Evolutionary conservation across 2,329 filamentous ascomycete species (phyloP), one percentile per base, ranked within the genome.

Genomic region (Pezicula neosporulosa): DNA sequence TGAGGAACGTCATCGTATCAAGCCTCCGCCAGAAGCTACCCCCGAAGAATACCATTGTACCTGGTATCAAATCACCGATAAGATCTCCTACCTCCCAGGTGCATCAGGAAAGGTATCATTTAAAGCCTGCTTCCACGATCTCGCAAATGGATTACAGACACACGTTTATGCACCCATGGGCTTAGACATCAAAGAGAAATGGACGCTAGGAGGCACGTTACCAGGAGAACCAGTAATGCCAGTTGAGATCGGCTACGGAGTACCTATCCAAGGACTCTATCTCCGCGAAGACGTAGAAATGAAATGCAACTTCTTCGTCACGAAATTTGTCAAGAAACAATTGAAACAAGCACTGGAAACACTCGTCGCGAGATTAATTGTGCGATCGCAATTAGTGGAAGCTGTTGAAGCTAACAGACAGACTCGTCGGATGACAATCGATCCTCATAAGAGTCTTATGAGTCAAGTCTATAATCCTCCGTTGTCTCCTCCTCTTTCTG

Each of bases 101-200:
- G 75, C 79, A 41, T 77, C 77, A 18, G 82, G 86, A 51, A 83
- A 87, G 60, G 77, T 94, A 51, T 83, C 78, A 19, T 96, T 94
- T 74, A 89, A 87, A 38, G 87, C 83, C 51, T 89, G 87, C 60
- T 94, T 95, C 67, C 81, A 90, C 68, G 81, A 94, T 63, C 73
- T 89, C 16, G 73, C 83, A 2, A 73, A 78, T 50, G 90, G 90
- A 4, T 69, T 95, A 30, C 84, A 90, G 70, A 94, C 89, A 13
- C 90, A 95, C 67, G 84, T 85, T 60, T 92, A 90, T 62, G 90
- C 90, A 3, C 89, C 90, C 1, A 81, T 90, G 63, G 89, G 89
- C 10, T 78, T 94, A 50, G 85, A 94, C 57, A 87, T 94, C 61
- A 82, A 83, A 54, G 85, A 83, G 51, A 86, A 85, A 69, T 96